Evolutionary conservation across 2,329 filamentous ascomycete species (phyloP), one percentile per base, ranked within the genome.

Genomic region (Rhinocladiella mackenziei): DNA sequence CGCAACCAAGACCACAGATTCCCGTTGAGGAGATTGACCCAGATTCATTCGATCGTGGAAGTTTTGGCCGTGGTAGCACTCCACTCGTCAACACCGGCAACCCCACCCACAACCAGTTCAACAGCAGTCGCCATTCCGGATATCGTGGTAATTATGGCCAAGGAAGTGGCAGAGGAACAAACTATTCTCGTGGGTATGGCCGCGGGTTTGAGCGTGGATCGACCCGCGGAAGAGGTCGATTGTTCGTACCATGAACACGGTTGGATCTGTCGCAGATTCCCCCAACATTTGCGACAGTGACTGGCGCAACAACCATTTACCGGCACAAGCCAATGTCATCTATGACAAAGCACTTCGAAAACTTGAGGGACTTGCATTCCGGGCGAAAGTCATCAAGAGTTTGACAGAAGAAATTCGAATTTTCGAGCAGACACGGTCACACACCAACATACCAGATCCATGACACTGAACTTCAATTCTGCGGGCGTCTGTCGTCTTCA

Each of bases 1-100:
- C 28, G n/a, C 39, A 36, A 20, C 25, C 28, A 22, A 56, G 56
- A 33, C 55, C 55, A 13, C 68, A 70, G 49, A 63, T 72, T 11
- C 69, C 69, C 1, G 67, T 68, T 3, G 61, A 67, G 41, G 69
- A 70, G 8, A 72, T 72, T 32, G 69, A 72, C 39, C 69, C 69
- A 1, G 63, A 72, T 53, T 72, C 69, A 1, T 72, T 72, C 51
- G 71, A 65, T 50, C 67, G 69, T 13, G 56, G 56, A 11, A 52
- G 51, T 37, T 58, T 57, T 43, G 55, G 49, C 4, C 55, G 56
- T 15, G 51, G 55, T 19, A 55, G 50, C 32, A 53, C 44, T 33
- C 53, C 53, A n/a, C 52, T 56, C 14, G 53, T 51, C 19, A 56
- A 55, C 19, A 50, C 50, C 13, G 45, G 51, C 34, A 51, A 34